Conservation (phyloP, 192 early-diverging fungal species). For the Backusella luteola region DNA sequence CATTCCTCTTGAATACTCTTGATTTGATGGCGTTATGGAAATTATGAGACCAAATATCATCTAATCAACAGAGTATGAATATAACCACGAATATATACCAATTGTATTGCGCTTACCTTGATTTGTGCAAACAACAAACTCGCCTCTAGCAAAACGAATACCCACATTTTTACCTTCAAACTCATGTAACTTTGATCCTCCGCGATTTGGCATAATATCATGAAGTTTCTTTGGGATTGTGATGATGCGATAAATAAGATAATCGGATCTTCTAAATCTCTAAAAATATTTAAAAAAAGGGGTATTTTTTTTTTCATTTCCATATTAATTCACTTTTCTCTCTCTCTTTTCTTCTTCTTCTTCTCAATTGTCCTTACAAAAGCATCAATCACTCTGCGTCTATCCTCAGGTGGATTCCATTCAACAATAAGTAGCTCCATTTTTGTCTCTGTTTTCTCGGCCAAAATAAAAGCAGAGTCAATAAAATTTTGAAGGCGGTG, state of each 20-base stretch:
- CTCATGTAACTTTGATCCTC: slow-evolving; percentile 33
- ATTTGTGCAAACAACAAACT: slow-evolving; percentile 39
- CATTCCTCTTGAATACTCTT: slow-evolving; percentile 20
- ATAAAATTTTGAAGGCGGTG: slow-evolving; percentile 39
- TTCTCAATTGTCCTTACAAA: slow-evolving; percentile 19
- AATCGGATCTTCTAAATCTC: slow-evolving; percentile 31
- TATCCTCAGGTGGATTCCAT: slow-evolving; percentile 37
- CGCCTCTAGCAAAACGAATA: slow-evolving; percentile 38
- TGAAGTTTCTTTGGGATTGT: slow-evolving; percentile 32
- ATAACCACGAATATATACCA: background rate
- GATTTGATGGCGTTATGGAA: slow-evolving; percentile 40
- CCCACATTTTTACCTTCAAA: slow-evolving; percentile 42
- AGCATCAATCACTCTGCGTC: slow-evolving; percentile 27
- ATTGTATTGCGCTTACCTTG: slow-evolving; percentile 26
- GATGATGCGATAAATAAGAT: slow-evolving; percentile 34
- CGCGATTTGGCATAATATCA: slow-evolving; percentile 31
- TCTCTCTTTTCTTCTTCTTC: background rate
- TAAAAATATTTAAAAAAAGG: slow-evolving; percentile 8
- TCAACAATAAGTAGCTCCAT: slow-evolving; percentile 38
- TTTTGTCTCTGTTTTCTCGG: slow-evolving; percentile 27
- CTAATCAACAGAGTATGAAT: background rate
- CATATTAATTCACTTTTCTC: background rate
- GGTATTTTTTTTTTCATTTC: background rate
- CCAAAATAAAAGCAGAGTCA: slow-evolving; percentile 32
- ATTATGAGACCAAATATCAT: slow-evolving; percentile 39